These are phyloP conservation scores for Gaeumannomyces tritici DNA, from an alignment of 2,329 filamentous ascomycete species.

Conservation along the genomic window DNA sequence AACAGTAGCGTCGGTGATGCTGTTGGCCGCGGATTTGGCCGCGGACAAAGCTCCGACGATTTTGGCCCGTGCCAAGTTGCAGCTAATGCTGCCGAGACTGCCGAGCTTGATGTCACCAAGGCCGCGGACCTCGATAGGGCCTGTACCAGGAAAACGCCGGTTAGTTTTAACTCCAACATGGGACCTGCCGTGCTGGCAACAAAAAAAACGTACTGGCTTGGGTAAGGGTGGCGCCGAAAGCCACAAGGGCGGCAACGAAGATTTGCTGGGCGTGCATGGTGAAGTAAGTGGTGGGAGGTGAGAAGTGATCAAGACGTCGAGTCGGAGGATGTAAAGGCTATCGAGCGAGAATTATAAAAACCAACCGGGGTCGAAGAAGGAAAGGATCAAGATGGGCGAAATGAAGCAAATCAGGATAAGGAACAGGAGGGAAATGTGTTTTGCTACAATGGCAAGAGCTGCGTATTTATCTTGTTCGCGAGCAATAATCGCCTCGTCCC, in stretches of 20 bases:
- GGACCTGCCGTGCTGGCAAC: too few species aligned
- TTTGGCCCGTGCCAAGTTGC: not conserved
- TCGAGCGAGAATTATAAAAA: not conserved
- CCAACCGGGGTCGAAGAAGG: not conserved
- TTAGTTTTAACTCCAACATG: too few species aligned
- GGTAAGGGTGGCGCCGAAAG: not conserved
- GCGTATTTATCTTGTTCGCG: not conserved
- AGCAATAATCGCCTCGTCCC: too few species aligned
- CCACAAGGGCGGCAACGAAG: slow-evolving; percentile 1
- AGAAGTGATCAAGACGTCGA: not conserved
- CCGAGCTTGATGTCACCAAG: not conserved
- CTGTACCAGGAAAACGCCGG: not conserved
- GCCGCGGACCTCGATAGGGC: not conserved
- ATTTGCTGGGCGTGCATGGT: slow-evolving; percentile 1
- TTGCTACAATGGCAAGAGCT: not conserved
- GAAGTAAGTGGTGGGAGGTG: not conserved
- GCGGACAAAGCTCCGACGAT: not conserved
- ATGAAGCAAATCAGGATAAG: not conserved
- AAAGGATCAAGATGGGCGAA: not conserved
- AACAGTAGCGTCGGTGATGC: not conserved
- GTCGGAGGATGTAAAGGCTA: not conserved
- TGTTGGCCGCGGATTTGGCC: not conserved
- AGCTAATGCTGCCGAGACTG: not conserved
- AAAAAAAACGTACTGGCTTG: not conserved
- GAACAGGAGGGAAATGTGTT: not conserved